Evolutionary conservation across 441 rosid genomes (phyloP), one percentile per base, ranked within the genome.

Genomic region (Raphanus hybrid): DNA sequence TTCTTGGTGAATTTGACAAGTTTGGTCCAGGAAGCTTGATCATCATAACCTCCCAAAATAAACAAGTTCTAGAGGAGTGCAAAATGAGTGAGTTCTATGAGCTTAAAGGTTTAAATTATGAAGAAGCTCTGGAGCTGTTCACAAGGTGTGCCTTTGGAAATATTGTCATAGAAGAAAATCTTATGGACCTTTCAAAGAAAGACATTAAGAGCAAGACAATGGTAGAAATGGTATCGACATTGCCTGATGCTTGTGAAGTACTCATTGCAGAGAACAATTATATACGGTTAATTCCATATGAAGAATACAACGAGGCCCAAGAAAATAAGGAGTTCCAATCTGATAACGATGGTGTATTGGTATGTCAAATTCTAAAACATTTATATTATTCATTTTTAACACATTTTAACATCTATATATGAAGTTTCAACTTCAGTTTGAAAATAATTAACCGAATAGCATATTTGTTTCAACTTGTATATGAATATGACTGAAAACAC

Each of bases 81-180:
- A 3, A 11, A 0, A 11, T 60, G 0, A 54, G 20, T 12, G 57
- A 15, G 23, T 15, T 67, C 67, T 71, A 74, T 71, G 70, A 75
- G 64, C 66, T 55, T 6, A 14, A 76, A 65, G 67, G 39, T 62
- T 39, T 80, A 55, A 20, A 6, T 3, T 12, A 69, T 0, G 61
- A 75, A 58, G 81, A 85, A 69, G 26, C 84, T 16, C 4, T 66
- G n/a, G 59, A 75, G 78, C 78, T 85, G 12, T 80, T 75, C 29
- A 67, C 75, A 59, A 37, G 20, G 32, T 32, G 52, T 62, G 76
- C 75, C 35, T 43, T 43, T 43, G 52, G 52, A 43, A 43, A 11
- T 43, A 43, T 43, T 43, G 52, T 43, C 52, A 43, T 43, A 43
- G 52, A 43, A 43, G 52, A 43, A 43, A 23, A 29, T 43, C 52